phyloP scores from a whole-genome alignment of 495 filamentous ascomycete genomes.

The Collariella sp. region DNA sequence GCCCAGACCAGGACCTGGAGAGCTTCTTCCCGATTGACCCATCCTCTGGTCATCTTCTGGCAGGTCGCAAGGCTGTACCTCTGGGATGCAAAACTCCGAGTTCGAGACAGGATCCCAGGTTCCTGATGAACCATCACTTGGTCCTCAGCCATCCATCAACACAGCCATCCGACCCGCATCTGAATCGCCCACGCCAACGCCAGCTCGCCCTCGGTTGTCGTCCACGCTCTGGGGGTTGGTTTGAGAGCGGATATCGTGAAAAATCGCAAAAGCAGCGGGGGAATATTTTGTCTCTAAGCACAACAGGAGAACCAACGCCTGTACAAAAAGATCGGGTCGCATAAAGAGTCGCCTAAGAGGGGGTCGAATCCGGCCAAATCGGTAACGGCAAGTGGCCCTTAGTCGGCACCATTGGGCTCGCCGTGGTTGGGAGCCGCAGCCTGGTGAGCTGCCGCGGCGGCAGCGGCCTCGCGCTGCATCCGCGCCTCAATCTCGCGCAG shows the following conservation, averaged over 20 bases:
- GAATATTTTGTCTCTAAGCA: conserved; percentile 34
- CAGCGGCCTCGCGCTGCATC: conserved; percentile 49
- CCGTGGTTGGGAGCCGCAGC: conserved; percentile 25
- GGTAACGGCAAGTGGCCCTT: conserved; percentile 15
- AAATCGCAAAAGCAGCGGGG: conserved; percentile 25
- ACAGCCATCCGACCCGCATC: background rate
- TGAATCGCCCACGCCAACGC: background rate
- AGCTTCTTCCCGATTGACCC: too few relatives aligned
- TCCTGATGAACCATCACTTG: background rate
- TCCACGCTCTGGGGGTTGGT: conserved; percentile 19
- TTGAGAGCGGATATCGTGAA: conserved; percentile 24
- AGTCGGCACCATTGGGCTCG: conserved; percentile 43
- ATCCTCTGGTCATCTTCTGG: too few relatives aligned
- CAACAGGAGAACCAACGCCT: conserved; percentile 34
- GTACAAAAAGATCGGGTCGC: conserved; percentile 24
- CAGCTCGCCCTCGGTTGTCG: conserved; percentile 14
- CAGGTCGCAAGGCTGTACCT: too few relatives aligned
- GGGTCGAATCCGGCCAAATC: conserved; percentile 14
- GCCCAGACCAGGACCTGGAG: too few relatives aligned
- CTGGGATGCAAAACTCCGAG: background rate
- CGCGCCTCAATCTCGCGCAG: conserved; percentile 79
- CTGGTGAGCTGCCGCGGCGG: conserved; percentile 24
- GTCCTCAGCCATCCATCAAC: background rate
- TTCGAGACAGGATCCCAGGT: background rate
- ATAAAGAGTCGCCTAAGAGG: conserved; percentile 13